phyloP scores from a whole-genome alignment of 2,329 filamentous ascomycete genomes.

The Beauveria medogensis region DNA sequence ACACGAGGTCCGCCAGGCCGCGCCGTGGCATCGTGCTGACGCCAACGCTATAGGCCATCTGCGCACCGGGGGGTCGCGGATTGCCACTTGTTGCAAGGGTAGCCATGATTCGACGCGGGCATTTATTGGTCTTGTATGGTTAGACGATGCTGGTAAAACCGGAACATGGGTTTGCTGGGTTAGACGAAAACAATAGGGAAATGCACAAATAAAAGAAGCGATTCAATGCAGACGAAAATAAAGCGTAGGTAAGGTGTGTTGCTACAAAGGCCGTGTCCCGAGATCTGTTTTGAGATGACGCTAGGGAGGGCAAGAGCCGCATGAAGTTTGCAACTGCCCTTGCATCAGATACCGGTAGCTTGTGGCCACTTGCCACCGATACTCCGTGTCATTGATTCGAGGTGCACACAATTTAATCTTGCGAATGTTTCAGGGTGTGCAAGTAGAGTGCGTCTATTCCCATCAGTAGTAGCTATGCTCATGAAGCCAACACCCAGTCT shows the following conservation, averaged over 20 bases:
- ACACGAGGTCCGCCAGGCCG: conserved; percentile 25
- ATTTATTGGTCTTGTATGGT: background rate
- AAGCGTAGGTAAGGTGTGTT: conserved; percentile 1
- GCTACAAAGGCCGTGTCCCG: background rate
- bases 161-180: background rate
- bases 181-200: background rate
- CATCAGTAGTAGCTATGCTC: background rate
- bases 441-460: conserved; percentile 4
- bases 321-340: background rate
- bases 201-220: background rate
- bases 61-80: background rate
- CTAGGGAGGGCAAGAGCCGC: background rate
- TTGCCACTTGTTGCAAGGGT: background rate
- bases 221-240: background rate
- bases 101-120: background rate
- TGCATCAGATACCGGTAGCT: background rate
- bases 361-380: background rate
- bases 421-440: background rate
- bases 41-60: background rate
- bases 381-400: background rate
- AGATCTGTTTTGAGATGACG: conserved; percentile 1
- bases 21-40: conserved; percentile 5
- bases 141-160: background rate
- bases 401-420: background rate
- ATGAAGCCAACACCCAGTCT: background rate